phyloP scores from a whole-genome alignment of 225 moss, liverwort and hornwort species.

The Antitrichia curtipendula region DNA sequence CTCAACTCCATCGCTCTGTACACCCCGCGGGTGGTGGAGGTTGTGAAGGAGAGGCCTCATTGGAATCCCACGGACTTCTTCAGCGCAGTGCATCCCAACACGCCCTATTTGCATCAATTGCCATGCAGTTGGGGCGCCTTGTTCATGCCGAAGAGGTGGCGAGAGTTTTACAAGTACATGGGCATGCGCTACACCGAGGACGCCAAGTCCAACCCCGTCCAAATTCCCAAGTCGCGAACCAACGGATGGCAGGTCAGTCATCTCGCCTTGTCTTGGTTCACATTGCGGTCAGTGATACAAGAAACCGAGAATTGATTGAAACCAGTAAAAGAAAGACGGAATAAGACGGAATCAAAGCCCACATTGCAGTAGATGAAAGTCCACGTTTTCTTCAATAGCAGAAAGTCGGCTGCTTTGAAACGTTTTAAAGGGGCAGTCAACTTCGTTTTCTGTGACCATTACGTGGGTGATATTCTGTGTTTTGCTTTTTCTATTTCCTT shows the following conservation, averaged over 20 bases:
- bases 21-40: constrained; percentile 79
- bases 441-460: not conserved
- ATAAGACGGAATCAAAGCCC: no score
- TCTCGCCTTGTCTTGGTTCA: not conserved
- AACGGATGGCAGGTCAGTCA: constrained; percentile 75
- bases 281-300: not conserved
- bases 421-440: not conserved
- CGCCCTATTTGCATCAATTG: constrained; percentile 77
- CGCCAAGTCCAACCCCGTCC: constrained; percentile 72
- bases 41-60: constrained; percentile 79
- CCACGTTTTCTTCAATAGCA: not conserved
- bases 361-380: not conserved
- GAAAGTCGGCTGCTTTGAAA: not conserved
- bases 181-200: constrained; percentile 83
- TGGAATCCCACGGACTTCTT: constrained; percentile 88
- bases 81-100: constrained; percentile 52
- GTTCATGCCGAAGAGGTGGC: constrained; percentile 84
- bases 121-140: constrained; percentile 96
- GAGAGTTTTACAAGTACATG: constrained; percentile 97
- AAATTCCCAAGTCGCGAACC: constrained; percentile 83
- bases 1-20: constrained; percentile 69
- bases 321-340: no score
- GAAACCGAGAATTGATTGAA: not conserved
- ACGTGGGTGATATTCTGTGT: not conserved
- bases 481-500: no score